These are phyloP conservation scores for Fusarium albidum DNA, from an alignment of 2,329 filamentous ascomycete species.

Conservation along the genomic window DNA sequence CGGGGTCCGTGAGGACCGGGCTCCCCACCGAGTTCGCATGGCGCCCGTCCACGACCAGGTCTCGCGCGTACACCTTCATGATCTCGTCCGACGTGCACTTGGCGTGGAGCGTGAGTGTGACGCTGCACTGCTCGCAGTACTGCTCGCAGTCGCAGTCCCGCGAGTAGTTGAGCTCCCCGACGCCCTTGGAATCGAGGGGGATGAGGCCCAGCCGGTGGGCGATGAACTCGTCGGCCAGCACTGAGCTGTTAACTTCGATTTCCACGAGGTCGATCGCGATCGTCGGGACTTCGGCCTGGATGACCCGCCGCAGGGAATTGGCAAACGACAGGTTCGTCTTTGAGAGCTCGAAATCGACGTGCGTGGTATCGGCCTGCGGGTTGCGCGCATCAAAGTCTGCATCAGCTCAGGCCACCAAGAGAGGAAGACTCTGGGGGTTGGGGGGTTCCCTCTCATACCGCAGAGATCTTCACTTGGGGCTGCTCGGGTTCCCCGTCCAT, in stretches of 20 bases:
- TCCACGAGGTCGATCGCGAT: conserved; percentile 96
- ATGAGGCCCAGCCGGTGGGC: conserved; percentile 91
- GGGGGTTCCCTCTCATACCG: conserved; percentile 55
- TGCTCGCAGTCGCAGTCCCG: conserved; percentile 97
- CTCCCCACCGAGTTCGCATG: conserved; percentile 80
- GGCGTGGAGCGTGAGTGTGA: conserved; percentile 84
- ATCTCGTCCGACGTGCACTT: conserved; percentile 86
- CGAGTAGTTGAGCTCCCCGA: conserved; percentile 84
- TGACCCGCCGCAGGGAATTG: conserved; percentile 89
- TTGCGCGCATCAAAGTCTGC: conserved; percentile 35
- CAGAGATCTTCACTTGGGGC: conserved; percentile 67
- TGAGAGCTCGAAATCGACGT: conserved; percentile 90
- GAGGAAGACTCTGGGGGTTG: conserved; percentile 5
- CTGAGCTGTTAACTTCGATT: conserved; percentile 92
- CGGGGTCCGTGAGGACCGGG: conserved; percentile 84
- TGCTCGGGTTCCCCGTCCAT: conserved; percentile 66
- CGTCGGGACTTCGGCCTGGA: conserved; percentile 93
- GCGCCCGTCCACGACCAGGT: conserved; percentile 77
- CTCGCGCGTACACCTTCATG: conserved; percentile 93
- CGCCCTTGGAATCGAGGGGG: conserved; percentile 84
- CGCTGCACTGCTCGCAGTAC: conserved; percentile 91
- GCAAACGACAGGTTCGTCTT: conserved; percentile 91
- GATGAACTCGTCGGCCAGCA: conserved; percentile 95
- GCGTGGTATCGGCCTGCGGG: conserved; percentile 76
- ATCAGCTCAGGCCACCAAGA: conserved; percentile 23